Percentiles rank a stretch among this genome's conserved stretches.
phyloP scores from a whole-genome alignment of 2,329 filamentous ascomycete genomes.

The Aplosporella prunicola region DNA sequence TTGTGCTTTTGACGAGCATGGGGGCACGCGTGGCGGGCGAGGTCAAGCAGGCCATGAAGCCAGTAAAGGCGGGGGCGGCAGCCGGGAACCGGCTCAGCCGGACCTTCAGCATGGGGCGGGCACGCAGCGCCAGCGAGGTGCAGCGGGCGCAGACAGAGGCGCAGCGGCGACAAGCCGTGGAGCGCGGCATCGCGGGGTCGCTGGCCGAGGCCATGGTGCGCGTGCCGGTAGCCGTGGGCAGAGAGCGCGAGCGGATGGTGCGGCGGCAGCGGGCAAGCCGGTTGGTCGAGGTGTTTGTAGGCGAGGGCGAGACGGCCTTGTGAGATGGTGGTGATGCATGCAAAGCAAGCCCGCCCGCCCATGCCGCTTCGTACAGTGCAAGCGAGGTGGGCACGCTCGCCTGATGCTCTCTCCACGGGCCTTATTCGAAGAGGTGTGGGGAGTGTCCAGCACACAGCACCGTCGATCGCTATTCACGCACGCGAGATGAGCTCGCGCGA shows the following conservation, averaged over 20 bases:
- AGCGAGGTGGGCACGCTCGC: no score
- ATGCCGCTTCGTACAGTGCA: no score
- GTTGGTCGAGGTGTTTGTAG: slow-evolving; percentile 62
- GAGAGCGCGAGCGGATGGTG: slow-evolving; percentile 50
- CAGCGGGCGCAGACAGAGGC: slow-evolving; percentile 30
- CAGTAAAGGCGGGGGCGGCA: slow-evolving; percentile 25
- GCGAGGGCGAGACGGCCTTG: background rate
- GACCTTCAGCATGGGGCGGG: slow-evolving; percentile 10
- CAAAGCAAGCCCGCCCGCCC: background rate
- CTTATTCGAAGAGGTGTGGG: background rate
- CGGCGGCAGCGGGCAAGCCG: slow-evolving; percentile 55
- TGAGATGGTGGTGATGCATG: background rate
- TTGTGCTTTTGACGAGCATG: slow-evolving; percentile 77
- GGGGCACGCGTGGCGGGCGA: slow-evolving; percentile 52
- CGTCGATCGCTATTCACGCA: no score
- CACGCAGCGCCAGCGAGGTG: slow-evolving; percentile 32
- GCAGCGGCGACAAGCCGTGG: slow-evolving; percentile 32
- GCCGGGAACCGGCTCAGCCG: slow-evolving; percentile 8
- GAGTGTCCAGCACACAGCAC: no score
- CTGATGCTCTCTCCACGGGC: no score
- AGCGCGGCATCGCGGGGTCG: slow-evolving; percentile 53
- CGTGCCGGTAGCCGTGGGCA: slow-evolving; percentile 24
- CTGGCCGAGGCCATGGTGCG: slow-evolving; percentile 58
- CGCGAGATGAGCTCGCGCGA: no score
- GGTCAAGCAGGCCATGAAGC: slow-evolving; percentile 35